Base-by-base conservation (phyloP, 2,329 filamentous ascomycete genomes). In the Aureobasidium melanogenum region DNA sequence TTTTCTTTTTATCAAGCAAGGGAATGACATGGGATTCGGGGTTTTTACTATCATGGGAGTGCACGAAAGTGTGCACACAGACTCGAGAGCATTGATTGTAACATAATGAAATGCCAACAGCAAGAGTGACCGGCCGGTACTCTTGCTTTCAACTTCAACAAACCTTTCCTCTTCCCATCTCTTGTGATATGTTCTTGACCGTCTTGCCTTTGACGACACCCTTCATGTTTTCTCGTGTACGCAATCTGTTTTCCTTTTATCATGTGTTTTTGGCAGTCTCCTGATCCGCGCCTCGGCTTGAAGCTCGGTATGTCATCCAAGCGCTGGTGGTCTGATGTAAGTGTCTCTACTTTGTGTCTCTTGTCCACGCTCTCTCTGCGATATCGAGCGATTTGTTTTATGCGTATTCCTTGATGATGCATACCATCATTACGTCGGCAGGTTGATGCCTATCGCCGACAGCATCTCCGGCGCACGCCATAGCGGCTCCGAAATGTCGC, bases 31-130 rank as follows among this genome's bases (percentile, higher is more conserved):
- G 61, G 63, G 63, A 59, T 63, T 64, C 57, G 63, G 63, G 61
- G 43, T 57, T 63, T 63, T 60, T 63, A 30, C 51, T 60, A 56
- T 56, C 54, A 54, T 61, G 66, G 66, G 65, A 47, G 63, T 66
- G 58, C 57, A 63, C 52, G 47, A 60, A 55, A 59, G 56, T 15
- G 43, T 56, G 56, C 57, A 63, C 66, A 70, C 66, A 70, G 70
- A 72, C 72, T 72, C 71, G 65, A 39, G 55, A 63, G 69, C 66
- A 64, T 64, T 59, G 56, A 59, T 63, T 71, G 72, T 73, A 74
- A 73, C 71, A 73, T 74, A 74, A 74, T 72, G 72, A 59, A 50
- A 59, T 59, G 56, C 56, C 48, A 32, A 15, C 19, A 57, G 44
- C 39, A 57, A n/a, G 32, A 39, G 30, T 28, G 26, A 30, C 56